Evolutionary conservation across 495 filamentous ascomycete species (phyloP).

Genomic region (Venustampulla echinocandica): DNA sequence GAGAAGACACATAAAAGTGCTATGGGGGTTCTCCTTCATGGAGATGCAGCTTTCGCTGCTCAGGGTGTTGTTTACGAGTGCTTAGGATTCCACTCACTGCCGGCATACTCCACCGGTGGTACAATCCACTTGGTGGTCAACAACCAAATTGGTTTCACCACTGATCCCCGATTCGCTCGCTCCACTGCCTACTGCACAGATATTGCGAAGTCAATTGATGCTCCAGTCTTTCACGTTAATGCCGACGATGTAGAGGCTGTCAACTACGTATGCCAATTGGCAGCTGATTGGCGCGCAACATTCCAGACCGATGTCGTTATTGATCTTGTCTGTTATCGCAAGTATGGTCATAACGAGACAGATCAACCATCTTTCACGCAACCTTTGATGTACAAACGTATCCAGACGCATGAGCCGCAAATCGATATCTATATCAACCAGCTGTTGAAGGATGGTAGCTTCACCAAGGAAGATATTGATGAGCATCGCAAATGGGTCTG

Average conservation of each 20-base stretch:
- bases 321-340: constrained; percentile 97
- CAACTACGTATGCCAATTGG: constrained; percentile 95
- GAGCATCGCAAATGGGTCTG: constrained; percentile 99
- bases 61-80: constrained; percentile 98
- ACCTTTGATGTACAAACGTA: constrained; percentile 97
- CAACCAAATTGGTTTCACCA: constrained; percentile 99
- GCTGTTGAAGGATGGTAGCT: constrained; percentile 81
- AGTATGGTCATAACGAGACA: constrained; percentile 98
- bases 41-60: constrained; percentile 92
- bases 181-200: constrained; percentile 98
- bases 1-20: constrained; percentile 78
- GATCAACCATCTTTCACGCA: constrained; percentile 99
- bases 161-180: constrained; percentile 93
- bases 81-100: constrained; percentile 91
- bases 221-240: constrained; percentile 98
- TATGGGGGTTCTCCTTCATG: constrained; percentile 92
- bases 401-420: constrained; percentile 66
- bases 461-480: constrained; percentile 95
- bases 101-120: constrained; percentile 92
- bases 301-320: constrained; percentile 97
- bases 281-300: constrained; percentile 93
- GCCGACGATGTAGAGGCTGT: constrained; percentile 96
- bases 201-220: constrained; percentile 97
- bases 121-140: constrained; percentile 97
- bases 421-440: constrained; percentile 83